phyloP scores from a whole-genome alignment of 1,284 basidiomycete genomes.

The Trichosporon coremiiforme region DNA sequence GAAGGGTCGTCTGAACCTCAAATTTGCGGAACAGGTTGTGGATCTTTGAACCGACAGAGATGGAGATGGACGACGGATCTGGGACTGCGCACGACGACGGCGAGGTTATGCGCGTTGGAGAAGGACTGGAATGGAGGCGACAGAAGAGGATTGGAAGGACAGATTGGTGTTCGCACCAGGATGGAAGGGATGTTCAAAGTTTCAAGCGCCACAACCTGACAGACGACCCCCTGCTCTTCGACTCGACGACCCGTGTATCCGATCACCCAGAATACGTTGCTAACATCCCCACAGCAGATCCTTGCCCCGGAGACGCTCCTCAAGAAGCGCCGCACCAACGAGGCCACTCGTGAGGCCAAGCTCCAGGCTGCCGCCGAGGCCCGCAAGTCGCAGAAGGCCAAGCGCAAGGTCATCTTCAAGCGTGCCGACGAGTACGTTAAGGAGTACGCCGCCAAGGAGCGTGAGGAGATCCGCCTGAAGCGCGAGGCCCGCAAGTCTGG shows the following conservation, averaged over 20 bases:
- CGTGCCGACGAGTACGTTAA: constrained; percentile 98
- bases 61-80: not conserved
- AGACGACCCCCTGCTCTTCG: not conserved
- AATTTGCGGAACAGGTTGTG: constrained; percentile 12
- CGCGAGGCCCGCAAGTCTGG: constrained; percentile 87
- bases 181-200: constrained; percentile 14
- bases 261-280: not conserved
- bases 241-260: not conserved
- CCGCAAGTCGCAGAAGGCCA: constrained; percentile 86
- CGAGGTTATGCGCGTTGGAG: not conserved
- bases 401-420: constrained; percentile 99
- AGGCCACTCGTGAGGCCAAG: constrained; percentile 96
- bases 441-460: constrained; percentile 90
- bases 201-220: not conserved
- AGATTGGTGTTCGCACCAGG: not conserved
- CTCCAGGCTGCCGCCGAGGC: constrained; percentile 80
- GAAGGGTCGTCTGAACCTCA: not conserved
- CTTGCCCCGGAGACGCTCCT: constrained; percentile 98
- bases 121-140: not conserved
- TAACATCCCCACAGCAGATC: constrained; percentile 52
- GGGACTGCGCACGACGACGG: not conserved
- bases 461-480: constrained; percentile 95
- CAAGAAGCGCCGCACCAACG: constrained; percentile 98
- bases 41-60: constrained; percentile 19
- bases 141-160: not conserved